Base-by-base conservation (phyloP, 176 grass and related monocot species). In the Tuctoria greenei region DNA sequence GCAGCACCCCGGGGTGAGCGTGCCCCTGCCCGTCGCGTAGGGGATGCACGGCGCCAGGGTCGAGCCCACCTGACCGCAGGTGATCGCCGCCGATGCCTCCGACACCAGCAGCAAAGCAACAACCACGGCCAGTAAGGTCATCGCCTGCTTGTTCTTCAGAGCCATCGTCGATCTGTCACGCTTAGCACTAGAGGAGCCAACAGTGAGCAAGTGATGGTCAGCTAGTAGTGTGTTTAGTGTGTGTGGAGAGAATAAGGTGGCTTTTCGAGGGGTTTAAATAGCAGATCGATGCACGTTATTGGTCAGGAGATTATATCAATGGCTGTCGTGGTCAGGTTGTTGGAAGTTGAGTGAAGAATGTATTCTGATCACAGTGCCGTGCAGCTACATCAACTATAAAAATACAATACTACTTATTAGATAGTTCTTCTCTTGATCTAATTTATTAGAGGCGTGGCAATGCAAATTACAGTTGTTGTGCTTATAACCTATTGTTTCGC, bases 31-130 rank as follows among this genome's bases (percentile, higher is more conserved):
- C 81, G 74, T 81, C 45, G 76, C 72, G 81, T 91, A 91, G 36
- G 39, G 0, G 61, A 88, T 34, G 78, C 89, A 91, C 61, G 78
- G 81, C 16, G 55, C 37, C 31, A 91, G 28, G 6, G 20, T 7
- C 24, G 72, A 15, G 2, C 66, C 82, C 67, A 91, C 84, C 45
- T 91, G 54, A 18, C 67, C 61, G 81, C 89, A 91, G 3, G 72
- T 74, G 49, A 87, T 74, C 27, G 70, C 77, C 27, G 70, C 77
- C 72, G 76, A 56, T 18, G 72, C 40, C 13, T 67, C 61, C 47
- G 66, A 16, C 63, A 37, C 4, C 59, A 76, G 10, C 31, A 57
- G 7, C 58, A 15, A 52, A 24, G 47, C 20, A n/a, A 40, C 43
- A 47, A 46, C 13, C 17, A 60, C 21, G 4, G 21, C 43, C 7